Conservation (phyloP, 352 stramenopile species). For the Pythium aristosporum region DNA sequence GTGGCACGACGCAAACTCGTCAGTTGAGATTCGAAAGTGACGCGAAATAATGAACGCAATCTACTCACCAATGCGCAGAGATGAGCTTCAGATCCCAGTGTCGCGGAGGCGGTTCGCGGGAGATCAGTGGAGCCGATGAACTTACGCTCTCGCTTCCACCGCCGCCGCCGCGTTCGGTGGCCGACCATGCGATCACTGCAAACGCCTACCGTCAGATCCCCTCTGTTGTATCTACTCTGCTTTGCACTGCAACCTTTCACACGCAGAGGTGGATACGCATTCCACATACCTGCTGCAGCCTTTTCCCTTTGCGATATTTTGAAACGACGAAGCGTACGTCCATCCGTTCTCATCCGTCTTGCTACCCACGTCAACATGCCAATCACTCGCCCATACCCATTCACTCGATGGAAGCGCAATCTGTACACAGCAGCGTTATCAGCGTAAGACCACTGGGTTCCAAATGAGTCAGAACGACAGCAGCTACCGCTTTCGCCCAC, state of each 20-base stretch:
- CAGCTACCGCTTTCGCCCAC: constrained; percentile 17
- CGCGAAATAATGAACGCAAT: not conserved
- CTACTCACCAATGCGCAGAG: constrained; percentile 37
- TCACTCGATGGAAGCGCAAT: constrained; percentile 45
- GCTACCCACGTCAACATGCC: constrained; percentile 39
- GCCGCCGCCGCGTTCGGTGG: constrained; percentile 44
- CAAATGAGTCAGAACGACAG: not conserved
- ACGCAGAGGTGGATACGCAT: not conserved
- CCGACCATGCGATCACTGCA: constrained; percentile 36
- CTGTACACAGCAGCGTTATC: constrained; percentile 24
- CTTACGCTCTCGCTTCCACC: constrained; percentile 61
- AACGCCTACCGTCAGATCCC: not conserved
- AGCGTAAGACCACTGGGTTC: not conserved
- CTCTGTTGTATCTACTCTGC: too few species aligned
- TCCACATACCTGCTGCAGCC: constrained; percentile 12
- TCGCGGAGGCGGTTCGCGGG: constrained; percentile 28
- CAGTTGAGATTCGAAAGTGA: not conserved
- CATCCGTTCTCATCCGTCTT: constrained; percentile 58
- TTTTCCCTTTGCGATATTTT: constrained; percentile 20
- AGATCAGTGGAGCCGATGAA: constrained; percentile 37
- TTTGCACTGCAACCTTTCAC: not conserved
- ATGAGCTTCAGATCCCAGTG: constrained; percentile 34
- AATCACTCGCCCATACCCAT: constrained; percentile 66
- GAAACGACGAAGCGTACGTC: constrained; percentile 44
- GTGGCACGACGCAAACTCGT: constrained; percentile 11